Evolutionary conservation across 2,329 filamentous ascomycete species (phyloP), one percentile per base, ranked within the genome.

Genomic region (Cryphonectria carpinicola): DNA sequence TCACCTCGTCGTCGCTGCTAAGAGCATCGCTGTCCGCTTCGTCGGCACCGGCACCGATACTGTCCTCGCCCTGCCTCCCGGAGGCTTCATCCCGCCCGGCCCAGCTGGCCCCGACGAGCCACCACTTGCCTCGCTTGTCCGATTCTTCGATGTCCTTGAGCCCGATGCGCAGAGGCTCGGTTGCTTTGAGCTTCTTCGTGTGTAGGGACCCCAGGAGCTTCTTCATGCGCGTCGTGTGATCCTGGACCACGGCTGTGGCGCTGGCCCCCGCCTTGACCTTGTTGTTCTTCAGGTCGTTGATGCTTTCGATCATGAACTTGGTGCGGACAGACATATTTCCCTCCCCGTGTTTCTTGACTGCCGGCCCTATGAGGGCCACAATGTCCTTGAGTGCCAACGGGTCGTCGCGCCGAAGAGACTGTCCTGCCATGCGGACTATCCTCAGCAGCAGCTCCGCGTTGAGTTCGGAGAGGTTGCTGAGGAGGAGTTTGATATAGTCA

Each of bases 41-140:
- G 39, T 81, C 79, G 22, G 8, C 22, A n/a, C 83, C 81, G 17
- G 70, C 75, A 25, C 80, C 74, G 28, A 72, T 66, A 22, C 74
- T 71, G 61, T 75, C 69, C 61, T 75, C 67, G 43, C 74, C 75
- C 6, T 75, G 75, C 22, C 43, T 65, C 32, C 32, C 49, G 13
- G 74, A 67, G 7, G 67, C 71, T 25, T 74, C 72, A 2, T 76
- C 75, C 39, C 77, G 78, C 35, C 87, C 88, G 4, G 86, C 83
- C 89, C 95, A 98, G 80, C 94, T 97, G n/a, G 96, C 95, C 66
- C 96, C 96, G 6, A 98, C 93, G 28, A 98, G 88, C 96, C 96
- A 99, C 96, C 96, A 99, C 83, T 97, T 98, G 0, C 96, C 96
- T 78, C 91, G 93, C 78, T 92, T 95, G 56, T 95, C 92, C 0